These are phyloP conservation scores for Corymbia calophylla DNA, from an alignment of 441 rosid genomes.

Conservation along the genomic window DNA sequence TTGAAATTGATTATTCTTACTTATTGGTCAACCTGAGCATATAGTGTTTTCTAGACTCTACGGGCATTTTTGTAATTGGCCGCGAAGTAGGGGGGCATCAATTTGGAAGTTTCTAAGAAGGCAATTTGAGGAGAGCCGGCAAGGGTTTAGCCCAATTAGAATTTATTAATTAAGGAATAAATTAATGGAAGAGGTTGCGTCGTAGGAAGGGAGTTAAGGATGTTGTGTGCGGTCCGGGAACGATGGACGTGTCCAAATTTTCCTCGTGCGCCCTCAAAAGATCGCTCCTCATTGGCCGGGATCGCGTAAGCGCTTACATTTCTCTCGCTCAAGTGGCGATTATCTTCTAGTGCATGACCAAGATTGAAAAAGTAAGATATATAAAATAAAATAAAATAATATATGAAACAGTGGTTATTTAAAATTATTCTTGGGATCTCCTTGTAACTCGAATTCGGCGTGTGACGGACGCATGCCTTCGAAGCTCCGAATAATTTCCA, in stretches of 20 bases:
- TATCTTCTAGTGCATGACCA: not conserved
- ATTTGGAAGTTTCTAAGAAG: not conserved
- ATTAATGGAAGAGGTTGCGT: not conserved
- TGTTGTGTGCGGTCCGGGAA: not conserved
- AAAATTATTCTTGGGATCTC: not conserved
- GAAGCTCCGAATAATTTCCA: not conserved
- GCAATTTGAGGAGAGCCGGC: not conserved
- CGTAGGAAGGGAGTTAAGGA: not conserved
- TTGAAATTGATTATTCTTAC: not conserved
- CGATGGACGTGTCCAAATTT: not conserved
- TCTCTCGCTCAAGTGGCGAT: not conserved
- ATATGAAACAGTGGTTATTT: not conserved
- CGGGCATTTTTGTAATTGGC: not conserved
- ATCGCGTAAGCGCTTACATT: not conserved
- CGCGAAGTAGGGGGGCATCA: not conserved
- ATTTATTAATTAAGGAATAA: not conserved
- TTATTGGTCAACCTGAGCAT: accelerated
- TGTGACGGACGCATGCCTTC: not conserved
- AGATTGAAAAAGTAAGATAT: not conserved
- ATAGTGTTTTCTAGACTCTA: accelerated
- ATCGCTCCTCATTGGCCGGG: not conserved
- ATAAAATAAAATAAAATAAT: not conserved
- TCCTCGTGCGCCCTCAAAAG: not conserved
- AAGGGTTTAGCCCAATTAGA: not conserved
- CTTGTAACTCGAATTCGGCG: not conserved